phyloP scores from a whole-genome alignment of 2,329 filamentous ascomycete species.

The Ophiostoma ips region DNA sequence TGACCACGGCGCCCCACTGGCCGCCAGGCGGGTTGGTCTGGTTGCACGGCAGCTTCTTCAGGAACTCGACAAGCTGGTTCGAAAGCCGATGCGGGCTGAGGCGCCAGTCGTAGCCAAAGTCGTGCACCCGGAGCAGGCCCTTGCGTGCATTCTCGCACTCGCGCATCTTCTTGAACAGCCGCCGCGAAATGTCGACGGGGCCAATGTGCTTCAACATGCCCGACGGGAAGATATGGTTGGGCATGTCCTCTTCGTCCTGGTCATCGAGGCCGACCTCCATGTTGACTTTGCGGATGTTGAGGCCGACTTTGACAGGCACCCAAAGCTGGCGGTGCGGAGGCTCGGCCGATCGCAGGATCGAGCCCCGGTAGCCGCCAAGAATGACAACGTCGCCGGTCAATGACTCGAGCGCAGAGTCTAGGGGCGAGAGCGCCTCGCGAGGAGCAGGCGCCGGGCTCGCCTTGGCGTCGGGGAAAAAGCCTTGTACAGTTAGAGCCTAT shows the following conservation, averaged over 20 bases:
- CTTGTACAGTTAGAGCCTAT: background rate
- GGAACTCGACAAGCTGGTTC: conserved; percentile 53
- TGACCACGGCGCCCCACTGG: conserved; percentile 58
- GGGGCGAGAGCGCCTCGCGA: conserved; percentile 7
- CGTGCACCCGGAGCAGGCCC: conserved; percentile 65
- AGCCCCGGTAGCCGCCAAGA: conserved; percentile 82
- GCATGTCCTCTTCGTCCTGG: conserved; percentile 73
- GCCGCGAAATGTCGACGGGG: conserved; percentile 75
- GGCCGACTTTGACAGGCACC: conserved; percentile 84
- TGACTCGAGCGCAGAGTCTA: conserved; percentile 44
- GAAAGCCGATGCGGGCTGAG: conserved; percentile 69
- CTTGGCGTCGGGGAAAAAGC: conserved; percentile 17
- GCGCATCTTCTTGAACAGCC: conserved; percentile 64
- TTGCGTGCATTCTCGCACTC: conserved; percentile 58
- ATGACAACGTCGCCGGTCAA: conserved; percentile 77
- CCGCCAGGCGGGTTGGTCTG: conserved; percentile 40
- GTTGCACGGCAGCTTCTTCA: conserved; percentile 65
- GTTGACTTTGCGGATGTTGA: conserved; percentile 85
- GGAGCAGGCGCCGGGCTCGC: background rate
- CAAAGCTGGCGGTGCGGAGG: conserved; percentile 77
- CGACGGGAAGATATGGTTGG: conserved; percentile 67
- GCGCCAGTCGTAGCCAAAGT: conserved; percentile 93
- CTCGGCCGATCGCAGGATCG: conserved; percentile 71
- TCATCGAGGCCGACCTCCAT: conserved; percentile 71
- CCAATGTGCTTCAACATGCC: conserved; percentile 89